These are phyloP conservation scores for Alternaria novae-zelandiae DNA, from an alignment of 2,329 filamentous ascomycete genomes.

Conservation along the genomic window DNA sequence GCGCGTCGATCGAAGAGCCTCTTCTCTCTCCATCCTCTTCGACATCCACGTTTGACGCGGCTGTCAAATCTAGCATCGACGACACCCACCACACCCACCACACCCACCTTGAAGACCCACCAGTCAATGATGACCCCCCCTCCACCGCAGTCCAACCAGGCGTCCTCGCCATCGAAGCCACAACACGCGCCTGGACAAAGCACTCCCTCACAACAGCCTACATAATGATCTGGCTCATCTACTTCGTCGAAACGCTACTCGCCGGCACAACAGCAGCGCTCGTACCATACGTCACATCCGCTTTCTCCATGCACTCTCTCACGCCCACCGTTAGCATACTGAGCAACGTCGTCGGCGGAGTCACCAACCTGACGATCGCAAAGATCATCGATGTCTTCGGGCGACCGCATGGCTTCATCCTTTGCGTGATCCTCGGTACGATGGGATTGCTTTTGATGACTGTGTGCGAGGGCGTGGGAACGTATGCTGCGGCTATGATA, in stretches of 20 bases:
- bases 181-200: constrained; percentile 8
- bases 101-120: neutral
- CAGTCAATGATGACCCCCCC: neutral
- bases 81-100: neutral
- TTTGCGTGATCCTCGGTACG: constrained; percentile 23
- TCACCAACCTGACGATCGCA: constrained; percentile 45
- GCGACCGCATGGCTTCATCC: constrained; percentile 43
- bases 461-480: constrained; percentile 63
- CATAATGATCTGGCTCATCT: constrained; percentile 23
- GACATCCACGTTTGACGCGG: neutral
- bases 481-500: constrained; percentile 68
- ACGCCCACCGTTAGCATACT: constrained; percentile 43
- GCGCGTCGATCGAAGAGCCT: neutral
- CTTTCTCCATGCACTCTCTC: constrained; percentile 41
- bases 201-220: constrained; percentile 4
- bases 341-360: constrained; percentile 41
- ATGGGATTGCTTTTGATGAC: constrained; percentile 68
- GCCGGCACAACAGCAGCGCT: constrained; percentile 47
- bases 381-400: constrained; percentile 51
- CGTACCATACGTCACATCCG: constrained; percentile 47
- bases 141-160: constrained; percentile 1
- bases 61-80: neutral
- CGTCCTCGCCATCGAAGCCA: constrained; percentile 12
- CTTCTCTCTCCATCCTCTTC: neutral
- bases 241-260: constrained; percentile 55